Evolutionary conservation across 768 basidiomycete genomes (phyloP), one percentile per base, ranked within the genome.

Genomic region (Lentinula edodes): DNA sequence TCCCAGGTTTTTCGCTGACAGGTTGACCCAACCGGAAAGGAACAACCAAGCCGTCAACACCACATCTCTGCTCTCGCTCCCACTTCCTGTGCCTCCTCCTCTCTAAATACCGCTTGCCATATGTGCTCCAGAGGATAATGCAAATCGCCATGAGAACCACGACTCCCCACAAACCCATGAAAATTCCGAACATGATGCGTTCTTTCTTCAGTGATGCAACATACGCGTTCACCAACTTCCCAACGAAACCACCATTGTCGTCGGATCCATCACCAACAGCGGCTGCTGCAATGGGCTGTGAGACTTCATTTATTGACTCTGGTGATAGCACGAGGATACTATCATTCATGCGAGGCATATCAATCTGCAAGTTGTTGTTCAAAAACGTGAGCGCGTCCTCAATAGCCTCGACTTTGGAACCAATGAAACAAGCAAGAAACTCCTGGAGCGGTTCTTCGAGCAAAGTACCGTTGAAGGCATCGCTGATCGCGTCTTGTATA

Each of bases 301-400:
- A 82, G 20, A 88, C 86, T 66, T 94, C 93, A 68, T 90, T 77
- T 60, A 95, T 85, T 2, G 83, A 76, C 3, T 73, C 71, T 3
- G 86, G 85, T 0, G 93, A 93, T 58, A 97, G 83, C 35, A 95
- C 78, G 52, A 98, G 87, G 34, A 87, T 79, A 42, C 82, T 80
- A 55, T 89, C 76, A 62, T 93, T 89, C 61, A 98, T 82, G 51
- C 82, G 84, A 0, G 95, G 90, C 62, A 98, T 80, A 67, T 91
- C 75, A 67, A 98, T 78, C 52, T 86, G 78, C 52, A 95, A 86
- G 74, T 97, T 93, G 64, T 93, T 77, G 70, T 96, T 88, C 64
- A 98, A 77, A 82, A 96, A 98, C 0, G 94, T 98, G 43, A 97
- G 78, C 5, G 90, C 94, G 16, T 86, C 80, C 73, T 95, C 93